Evolutionary conservation across 805 yeast species (phyloP).

Genomic region (Metschnikowia hibisci): DNA sequence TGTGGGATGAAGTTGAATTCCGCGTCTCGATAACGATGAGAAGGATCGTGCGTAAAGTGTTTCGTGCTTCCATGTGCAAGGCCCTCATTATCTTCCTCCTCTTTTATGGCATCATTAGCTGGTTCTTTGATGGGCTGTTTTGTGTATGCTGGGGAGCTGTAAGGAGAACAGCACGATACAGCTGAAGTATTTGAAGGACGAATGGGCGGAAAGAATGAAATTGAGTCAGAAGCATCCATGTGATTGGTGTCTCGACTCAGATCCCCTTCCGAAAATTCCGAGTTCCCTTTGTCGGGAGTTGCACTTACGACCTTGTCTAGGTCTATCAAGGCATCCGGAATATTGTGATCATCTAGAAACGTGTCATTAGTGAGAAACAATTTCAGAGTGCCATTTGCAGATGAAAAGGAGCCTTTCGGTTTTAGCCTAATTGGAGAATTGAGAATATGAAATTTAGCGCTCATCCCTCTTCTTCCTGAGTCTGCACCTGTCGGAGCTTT

Average conservation of each 20-base stretch:
- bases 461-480: neutral
- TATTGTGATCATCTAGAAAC: slow-evolving; percentile 24
- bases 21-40: neutral
- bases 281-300: slow-evolving; percentile 15
- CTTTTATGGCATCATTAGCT: slow-evolving; percentile 15
- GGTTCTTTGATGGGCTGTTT: slow-evolving; percentile 32
- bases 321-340: slow-evolving; percentile 56
- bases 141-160: slow-evolving; percentile 20
- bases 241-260: slow-evolving; percentile 2
- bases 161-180: slow-evolving; percentile 7
- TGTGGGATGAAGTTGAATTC: neutral
- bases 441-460: slow-evolving; percentile 13
- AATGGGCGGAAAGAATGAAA: neutral
- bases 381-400: slow-evolving; percentile 19
- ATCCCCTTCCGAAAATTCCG: slow-evolving; percentile 14
- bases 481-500: slow-evolving; percentile 4
- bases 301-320: slow-evolving; percentile 48
- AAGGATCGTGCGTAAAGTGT: neutral
- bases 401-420: slow-evolving; percentile 21
- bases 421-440: slow-evolving; percentile 34
- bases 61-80: neutral
- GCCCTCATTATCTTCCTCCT: slow-evolving; percentile 23
- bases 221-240: neutral
- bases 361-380: slow-evolving; percentile 32
- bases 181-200: neutral